Evolutionary conservation across 73 alveolate genomes (phyloP).

Genomic region (Symbiodinium pilosum): DNA sequence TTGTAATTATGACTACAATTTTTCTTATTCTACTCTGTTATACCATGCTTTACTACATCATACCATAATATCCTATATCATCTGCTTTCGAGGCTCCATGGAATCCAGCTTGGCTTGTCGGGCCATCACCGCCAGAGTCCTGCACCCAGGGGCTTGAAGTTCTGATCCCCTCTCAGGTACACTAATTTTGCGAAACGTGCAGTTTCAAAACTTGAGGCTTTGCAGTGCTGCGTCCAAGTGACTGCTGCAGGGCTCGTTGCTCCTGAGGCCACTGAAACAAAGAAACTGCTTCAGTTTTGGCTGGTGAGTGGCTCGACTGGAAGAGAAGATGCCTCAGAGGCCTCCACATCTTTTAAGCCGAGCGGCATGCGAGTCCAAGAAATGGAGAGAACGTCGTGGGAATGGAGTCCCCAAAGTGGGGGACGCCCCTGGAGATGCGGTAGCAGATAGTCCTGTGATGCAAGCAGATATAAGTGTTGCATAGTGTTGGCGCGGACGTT

Average conservation of each 20-base stretch:
- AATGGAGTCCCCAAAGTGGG: background rate
- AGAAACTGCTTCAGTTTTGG: background rate
- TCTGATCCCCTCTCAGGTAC: no score
- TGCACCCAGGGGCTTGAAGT: background rate
- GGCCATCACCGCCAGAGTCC: slow-evolving; percentile 77
- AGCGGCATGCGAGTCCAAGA: slow-evolving; percentile 3
- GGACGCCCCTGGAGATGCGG: background rate
- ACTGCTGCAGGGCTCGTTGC: slow-evolving; percentile 68
- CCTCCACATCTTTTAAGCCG: background rate
- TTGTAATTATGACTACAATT: no score
- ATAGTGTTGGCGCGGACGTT: no score
- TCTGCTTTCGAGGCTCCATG: slow-evolving; percentile 10
- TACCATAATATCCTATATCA: no score
- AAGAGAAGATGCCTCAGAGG: no score
- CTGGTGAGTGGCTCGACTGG: no score
- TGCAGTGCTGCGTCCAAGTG: background rate
- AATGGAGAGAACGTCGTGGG: background rate
- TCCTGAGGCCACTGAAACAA: background rate
- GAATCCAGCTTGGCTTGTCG: slow-evolving; percentile 81
- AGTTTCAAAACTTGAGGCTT: no score
- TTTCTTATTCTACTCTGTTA: no score
- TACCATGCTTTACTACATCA: no score
- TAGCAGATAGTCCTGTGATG: background rate
- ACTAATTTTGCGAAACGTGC: no score
- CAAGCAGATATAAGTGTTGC: no score